Evolutionary conservation across 129 eudicot species (phyloP).

Genomic region (Flaveria trinervia): DNA sequence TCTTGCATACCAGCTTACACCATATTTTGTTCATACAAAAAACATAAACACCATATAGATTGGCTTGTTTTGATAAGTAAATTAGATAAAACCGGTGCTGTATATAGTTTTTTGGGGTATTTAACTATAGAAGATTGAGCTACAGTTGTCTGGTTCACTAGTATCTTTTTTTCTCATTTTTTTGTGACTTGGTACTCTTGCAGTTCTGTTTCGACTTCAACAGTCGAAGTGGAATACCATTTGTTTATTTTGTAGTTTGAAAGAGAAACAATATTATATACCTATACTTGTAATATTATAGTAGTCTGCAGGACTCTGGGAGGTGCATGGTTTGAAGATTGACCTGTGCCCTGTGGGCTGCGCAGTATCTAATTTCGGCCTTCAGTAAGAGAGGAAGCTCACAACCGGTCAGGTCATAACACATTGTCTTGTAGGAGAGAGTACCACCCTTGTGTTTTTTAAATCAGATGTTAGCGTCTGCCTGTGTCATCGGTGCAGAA

Average conservation of each 20-base stretch:
- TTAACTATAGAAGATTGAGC: constrained; percentile 22
- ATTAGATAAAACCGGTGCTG: constrained; percentile 23
- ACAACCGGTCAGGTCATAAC: no score
- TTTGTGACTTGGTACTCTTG: neutral
- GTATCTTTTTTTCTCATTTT: no score
- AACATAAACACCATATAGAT: constrained; percentile 19
- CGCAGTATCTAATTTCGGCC: no score
- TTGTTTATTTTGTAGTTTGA: constrained; percentile 16
- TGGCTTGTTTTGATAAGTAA: constrained; percentile 11
- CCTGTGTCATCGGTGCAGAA: neutral
- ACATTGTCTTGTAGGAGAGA: no score
- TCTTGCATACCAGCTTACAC: constrained; percentile 20
- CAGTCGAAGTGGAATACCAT: neutral
- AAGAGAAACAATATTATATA: neutral
- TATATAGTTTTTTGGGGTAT: constrained; percentile 29
- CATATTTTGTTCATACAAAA: constrained; percentile 34
- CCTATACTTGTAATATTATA: constrained; percentile 5
- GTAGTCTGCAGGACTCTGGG: neutral
- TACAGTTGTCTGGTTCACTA: constrained; percentile 17
- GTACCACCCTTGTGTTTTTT: neutral
- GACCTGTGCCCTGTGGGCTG: neutral
- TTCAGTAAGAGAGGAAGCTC: no score
- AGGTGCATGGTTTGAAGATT: no score
- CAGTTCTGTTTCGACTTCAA: constrained; percentile 13
- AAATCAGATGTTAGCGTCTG: neutral